Evolutionary conservation across 129 eudicot genomes (phyloP).

Genomic region (Chrysanthemum seticuspe): DNA sequence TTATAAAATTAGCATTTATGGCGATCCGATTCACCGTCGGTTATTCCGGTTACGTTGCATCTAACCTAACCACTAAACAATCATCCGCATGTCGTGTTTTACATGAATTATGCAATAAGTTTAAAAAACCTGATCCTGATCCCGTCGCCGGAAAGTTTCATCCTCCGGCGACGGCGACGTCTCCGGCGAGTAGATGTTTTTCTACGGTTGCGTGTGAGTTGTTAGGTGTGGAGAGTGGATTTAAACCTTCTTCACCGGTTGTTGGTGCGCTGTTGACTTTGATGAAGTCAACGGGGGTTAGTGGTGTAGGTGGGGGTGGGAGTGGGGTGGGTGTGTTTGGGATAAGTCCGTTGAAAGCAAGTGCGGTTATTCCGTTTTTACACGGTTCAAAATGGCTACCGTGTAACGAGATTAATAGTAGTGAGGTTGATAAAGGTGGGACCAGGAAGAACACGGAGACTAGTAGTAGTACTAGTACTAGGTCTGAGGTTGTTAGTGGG

Average conservation of each 20-base stretch:
- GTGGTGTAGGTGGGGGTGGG: conserved; percentile 27
- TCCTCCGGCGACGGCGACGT: conserved; percentile 8
- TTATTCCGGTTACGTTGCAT: conserved; percentile 68
- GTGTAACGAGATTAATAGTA: conserved; percentile 50
- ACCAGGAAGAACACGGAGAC: neutral
- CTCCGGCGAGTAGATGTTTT: neutral
- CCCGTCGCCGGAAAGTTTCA: conserved; percentile 16
- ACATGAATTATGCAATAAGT: conserved; percentile 41
- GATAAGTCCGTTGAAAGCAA: conserved; percentile 56
- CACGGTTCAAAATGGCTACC: conserved; percentile 84
- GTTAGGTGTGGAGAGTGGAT: conserved; percentile 28
- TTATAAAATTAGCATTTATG: conserved; percentile 50
- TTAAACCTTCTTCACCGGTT: conserved; percentile 35
- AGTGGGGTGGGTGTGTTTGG: conserved; percentile 48
- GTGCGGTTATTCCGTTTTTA: conserved; percentile 52
- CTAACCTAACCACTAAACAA: conserved; percentile 47
- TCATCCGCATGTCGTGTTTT: conserved; percentile 37
- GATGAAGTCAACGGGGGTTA: conserved; percentile 41
- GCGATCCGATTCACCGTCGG: conserved; percentile 73
- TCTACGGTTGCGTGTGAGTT: conserved; percentile 42
- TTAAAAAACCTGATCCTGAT: conserved; percentile 45
- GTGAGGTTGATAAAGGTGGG: conserved; percentile 83
- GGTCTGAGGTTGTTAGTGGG: neutral
- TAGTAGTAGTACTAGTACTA: neutral
- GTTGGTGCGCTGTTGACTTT: conserved; percentile 44